Conservation (phyloP, 108 stramenopile species). For the Epipyxis sp. region DNA sequence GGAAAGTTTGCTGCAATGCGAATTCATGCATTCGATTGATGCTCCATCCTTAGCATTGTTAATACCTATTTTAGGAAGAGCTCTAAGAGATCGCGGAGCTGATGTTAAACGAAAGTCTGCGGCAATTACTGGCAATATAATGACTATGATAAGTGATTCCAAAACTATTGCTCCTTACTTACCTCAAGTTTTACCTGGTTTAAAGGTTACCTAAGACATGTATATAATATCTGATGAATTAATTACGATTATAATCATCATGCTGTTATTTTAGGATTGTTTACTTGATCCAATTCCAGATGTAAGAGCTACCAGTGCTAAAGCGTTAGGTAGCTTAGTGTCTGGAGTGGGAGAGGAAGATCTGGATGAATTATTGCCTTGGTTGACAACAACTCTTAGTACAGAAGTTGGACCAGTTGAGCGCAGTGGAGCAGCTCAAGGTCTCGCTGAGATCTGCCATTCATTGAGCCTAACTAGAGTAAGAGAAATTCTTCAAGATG, state of each 20-base stretch:
- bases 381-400: slow-evolving; percentile 80
- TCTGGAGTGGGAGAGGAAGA: slow-evolving; percentile 84
- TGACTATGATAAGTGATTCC: slow-evolving; percentile 93
- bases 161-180: slow-evolving; percentile 94
- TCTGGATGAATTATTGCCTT: slow-evolving; percentile 82
- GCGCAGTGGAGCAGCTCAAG: slow-evolving; percentile 94
- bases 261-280: too few species aligned
- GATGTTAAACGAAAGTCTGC: slow-evolving; percentile 94
- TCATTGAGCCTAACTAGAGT: slow-evolving; percentile 28
- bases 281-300: slow-evolving; percentile 90
- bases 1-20: slow-evolving; percentile 70
- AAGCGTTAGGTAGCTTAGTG: slow-evolving; percentile 84
- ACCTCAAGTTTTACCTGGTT: slow-evolving; percentile 82
- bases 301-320: slow-evolving; percentile 82
- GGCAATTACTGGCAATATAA: slow-evolving; percentile 97
- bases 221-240: too few species aligned
- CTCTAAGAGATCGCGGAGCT: slow-evolving; percentile 85
- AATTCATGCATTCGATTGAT: slow-evolving; percentile 96
- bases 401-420: slow-evolving; percentile 77
- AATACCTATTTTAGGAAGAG: slow-evolving; percentile 94
- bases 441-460: slow-evolving; percentile 75
- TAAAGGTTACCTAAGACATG: too few species aligned
- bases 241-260: too few species aligned
- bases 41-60: slow-evolving; percentile 96
- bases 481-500: slow-evolving; percentile 21